A percentile compares a stretch with the other conserved stretches of the same genome.
Conservation (phyloP, 225 moss, liverwort and hornwort genomes). For the Thuidium tamariscinum region DNA sequence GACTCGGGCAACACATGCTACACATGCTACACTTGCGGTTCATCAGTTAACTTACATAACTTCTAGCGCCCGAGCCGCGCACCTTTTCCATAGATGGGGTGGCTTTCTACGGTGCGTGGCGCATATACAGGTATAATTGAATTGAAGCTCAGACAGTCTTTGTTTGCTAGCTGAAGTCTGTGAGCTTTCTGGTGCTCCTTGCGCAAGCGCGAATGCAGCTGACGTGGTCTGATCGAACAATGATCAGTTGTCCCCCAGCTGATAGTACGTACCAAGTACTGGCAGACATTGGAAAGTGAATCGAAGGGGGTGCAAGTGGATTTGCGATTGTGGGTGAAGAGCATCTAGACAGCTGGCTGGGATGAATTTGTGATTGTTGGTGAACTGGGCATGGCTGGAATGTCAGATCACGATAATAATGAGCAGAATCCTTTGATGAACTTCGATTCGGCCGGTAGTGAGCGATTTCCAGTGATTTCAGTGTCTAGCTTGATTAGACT, state of each 20-base stretch:
- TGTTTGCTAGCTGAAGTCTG: background rate
- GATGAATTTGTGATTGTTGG: background rate
- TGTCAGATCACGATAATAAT: background rate
- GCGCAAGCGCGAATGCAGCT: background rate
- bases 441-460: background rate
- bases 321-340: background rate
- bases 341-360: background rate
- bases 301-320: background rate
- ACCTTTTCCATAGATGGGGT: background rate
- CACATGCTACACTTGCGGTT: background rate
- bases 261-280: background rate
- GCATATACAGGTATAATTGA: background rate
- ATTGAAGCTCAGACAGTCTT: background rate
- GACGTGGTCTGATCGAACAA: background rate
- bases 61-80: background rate
- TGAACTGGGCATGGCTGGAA: background rate
- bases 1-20: background rate
- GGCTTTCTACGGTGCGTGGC: background rate
- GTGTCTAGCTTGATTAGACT: background rate
- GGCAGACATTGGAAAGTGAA: background rate
- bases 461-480: background rate
- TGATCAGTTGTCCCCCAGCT: background rate
- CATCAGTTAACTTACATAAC: background rate
- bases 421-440: background rate
- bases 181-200: background rate